Percentiles rank a stretch among this genome's conserved stretches.
Evolutionary conservation across 805 yeast species (phyloP).

Genomic region (Wickerhamiella siamensis): DNA sequence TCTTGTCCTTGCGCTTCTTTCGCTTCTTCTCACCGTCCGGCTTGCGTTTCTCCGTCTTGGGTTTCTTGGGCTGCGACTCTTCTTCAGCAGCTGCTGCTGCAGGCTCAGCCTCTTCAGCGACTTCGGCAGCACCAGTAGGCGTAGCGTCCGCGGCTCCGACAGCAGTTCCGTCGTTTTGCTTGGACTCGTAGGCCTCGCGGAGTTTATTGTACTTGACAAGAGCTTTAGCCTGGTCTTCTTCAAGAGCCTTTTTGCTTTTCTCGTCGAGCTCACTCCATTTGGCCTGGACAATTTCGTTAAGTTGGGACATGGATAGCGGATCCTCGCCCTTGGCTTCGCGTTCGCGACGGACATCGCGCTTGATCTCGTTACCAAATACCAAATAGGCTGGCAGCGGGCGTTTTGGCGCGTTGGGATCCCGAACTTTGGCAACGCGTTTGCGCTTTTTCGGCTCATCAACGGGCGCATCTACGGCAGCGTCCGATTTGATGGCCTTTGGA

Average conservation of each 20-base stretch:
- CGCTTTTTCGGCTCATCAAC: constrained; percentile 4
- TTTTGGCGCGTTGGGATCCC: constrained; percentile 90
- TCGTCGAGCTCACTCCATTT: constrained; percentile 63
- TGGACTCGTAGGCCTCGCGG: background rate
- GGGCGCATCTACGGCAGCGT: constrained; percentile 12
- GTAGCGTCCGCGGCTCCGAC: background rate
- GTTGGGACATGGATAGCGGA: constrained; percentile 57
- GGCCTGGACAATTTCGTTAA: constrained; percentile 60
- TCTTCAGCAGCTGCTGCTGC: background rate
- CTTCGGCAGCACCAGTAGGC: background rate
- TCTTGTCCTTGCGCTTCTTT: constrained; percentile 1
- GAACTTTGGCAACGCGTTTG: constrained; percentile 35
- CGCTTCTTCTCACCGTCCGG: background rate
- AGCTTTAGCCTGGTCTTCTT: constrained; percentile 30
- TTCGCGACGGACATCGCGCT: constrained; percentile 57
- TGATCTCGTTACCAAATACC: constrained; percentile 56
- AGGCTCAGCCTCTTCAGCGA: too few relatives aligned
- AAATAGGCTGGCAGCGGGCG: constrained; percentile 85
- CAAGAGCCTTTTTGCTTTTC: constrained; percentile 32
- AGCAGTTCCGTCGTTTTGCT: background rate
- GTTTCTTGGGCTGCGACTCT: background rate
- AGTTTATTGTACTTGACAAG: background rate
- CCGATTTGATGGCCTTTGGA: too few relatives aligned
- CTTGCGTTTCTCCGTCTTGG: constrained; percentile 1
- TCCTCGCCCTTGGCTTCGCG: constrained; percentile 45